A percentile compares a stretch with the other conserved stretches of the same genome.
phyloP scores from a whole-genome alignment of 2,329 filamentous ascomycete genomes.

The Chaetothyriales sp. region DNA sequence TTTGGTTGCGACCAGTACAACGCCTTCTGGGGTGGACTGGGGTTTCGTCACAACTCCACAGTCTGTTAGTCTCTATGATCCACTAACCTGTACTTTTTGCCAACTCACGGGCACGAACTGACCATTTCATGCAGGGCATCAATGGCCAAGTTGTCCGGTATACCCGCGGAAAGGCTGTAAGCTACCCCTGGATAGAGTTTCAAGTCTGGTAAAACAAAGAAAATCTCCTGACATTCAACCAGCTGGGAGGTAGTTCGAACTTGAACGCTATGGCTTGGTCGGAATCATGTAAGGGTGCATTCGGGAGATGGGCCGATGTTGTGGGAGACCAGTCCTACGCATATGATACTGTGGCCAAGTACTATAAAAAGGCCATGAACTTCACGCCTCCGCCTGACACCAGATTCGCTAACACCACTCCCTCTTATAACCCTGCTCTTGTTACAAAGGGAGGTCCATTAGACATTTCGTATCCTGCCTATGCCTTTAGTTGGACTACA shows the following conservation, averaged over 20 bases:
- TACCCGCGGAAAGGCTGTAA: conserved; percentile 20
- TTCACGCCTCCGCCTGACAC: conserved; percentile 4
- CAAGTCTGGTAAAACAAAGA: too few species aligned
- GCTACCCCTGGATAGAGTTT: too few species aligned
- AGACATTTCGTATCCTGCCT: neutral
- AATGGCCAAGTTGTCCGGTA: neutral
- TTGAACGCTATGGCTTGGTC: conserved; percentile 31
- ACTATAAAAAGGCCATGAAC: conserved; percentile 30
- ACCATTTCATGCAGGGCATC: neutral
- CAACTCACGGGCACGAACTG: too few species aligned
- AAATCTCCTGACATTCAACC: neutral
- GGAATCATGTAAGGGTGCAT: conserved; percentile 33
- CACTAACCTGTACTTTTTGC: neutral
- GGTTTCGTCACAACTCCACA: conserved; percentile 19
- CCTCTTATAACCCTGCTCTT: neutral
- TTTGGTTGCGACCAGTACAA: conserved; percentile 3
- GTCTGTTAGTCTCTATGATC: neutral
- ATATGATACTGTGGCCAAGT: conserved; percentile 35
- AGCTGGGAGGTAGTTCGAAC: conserved; percentile 25
- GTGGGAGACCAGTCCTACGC: conserved; percentile 33
- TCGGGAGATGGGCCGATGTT: conserved; percentile 33
- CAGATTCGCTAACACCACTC: neutral
- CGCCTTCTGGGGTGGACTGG: conserved; percentile 20
- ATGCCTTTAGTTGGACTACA: neutral
- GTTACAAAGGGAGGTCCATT: neutral